Percentiles rank a stretch among this genome's conserved stretches.
Conservation (phyloP, 1,139 yeast species). For the Suhomyces ambrosiae region DNA sequence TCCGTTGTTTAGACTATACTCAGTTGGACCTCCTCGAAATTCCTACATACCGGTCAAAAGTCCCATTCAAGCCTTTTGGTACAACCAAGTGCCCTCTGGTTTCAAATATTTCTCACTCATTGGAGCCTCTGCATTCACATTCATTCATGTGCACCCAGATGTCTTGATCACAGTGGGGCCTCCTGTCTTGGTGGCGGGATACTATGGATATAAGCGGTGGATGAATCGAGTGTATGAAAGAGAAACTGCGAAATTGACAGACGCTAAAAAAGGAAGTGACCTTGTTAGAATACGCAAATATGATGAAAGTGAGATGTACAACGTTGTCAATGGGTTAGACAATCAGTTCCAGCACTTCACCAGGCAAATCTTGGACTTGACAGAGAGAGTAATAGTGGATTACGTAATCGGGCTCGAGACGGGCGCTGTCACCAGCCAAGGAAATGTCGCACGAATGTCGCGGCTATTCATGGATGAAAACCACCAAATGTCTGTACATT, state of each 20-base stretch:
- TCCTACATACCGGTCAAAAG: constrained; percentile 31
- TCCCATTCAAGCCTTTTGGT: constrained; percentile 31
- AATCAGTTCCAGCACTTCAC: constrained; percentile 41
- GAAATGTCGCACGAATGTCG: neutral
- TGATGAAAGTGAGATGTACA: constrained; percentile 36
- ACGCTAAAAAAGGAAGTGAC: constrained; percentile 13
- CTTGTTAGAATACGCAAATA: constrained; percentile 31
- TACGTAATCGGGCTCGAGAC: constrained; percentile 11
- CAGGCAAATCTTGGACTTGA: constrained; percentile 29
- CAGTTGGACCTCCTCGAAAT: constrained; percentile 33
- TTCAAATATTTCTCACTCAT: constrained; percentile 35
- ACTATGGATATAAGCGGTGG: constrained; percentile 24
- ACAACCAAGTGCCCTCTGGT: constrained; percentile 29
- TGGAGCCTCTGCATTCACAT: constrained; percentile 28
- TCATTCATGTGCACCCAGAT: constrained; percentile 43
- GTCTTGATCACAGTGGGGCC: constrained; percentile 40
- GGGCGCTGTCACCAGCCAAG: constrained; percentile 8
- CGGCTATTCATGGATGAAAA: constrained; percentile 29
- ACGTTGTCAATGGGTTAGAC: constrained; percentile 40
- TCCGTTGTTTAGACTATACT: neutral
- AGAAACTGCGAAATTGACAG: constrained; percentile 16
- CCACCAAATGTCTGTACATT: constrained; percentile 30
- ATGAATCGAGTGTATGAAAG: constrained; percentile 19
- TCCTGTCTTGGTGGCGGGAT: constrained; percentile 34
- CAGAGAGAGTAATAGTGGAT: constrained; percentile 27